A percentile compares a stretch with the other conserved stretches of the same genome.
Conservation (phyloP, 2,329 filamentous ascomycete genomes). For the Neopestalotiopsis sp. region DNA sequence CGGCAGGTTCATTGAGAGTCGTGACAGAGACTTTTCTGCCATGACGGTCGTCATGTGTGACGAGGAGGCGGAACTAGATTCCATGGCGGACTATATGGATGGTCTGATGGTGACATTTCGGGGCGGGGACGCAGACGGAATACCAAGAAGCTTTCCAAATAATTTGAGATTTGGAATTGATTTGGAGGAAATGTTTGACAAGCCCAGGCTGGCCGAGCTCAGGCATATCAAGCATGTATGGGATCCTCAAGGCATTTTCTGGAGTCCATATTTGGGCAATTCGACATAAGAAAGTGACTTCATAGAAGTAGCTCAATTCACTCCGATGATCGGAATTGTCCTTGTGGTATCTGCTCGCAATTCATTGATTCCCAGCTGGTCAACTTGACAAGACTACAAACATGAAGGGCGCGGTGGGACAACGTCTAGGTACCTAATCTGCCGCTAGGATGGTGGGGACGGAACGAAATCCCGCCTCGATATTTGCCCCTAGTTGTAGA, state of each 20-base stretch:
- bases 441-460: neutral
- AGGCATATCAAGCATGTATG: neutral
- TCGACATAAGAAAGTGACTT: neutral
- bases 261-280: neutral
- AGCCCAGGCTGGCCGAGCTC: neutral
- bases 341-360: too few species aligned
- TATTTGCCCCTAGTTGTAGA: neutral
- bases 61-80: neutral
- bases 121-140: neutral
- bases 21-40: neutral
- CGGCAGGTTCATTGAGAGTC: neutral
- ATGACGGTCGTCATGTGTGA: neutral
- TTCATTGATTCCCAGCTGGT: too few species aligned
- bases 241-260: slow-evolving; percentile 5
- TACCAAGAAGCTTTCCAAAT: slow-evolving; percentile 5
- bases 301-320: too few species aligned
- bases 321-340: too few species aligned
- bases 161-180: neutral
- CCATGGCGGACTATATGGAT: neutral
- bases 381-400: too few species aligned
- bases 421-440: neutral
- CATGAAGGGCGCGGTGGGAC: too few species aligned
- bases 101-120: neutral
- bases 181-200: neutral
- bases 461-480: neutral